These are phyloP conservation scores for Irpex sp. DNA, from an alignment of 1,284 basidiomycete genomes.

Conservation along the genomic window DNA sequence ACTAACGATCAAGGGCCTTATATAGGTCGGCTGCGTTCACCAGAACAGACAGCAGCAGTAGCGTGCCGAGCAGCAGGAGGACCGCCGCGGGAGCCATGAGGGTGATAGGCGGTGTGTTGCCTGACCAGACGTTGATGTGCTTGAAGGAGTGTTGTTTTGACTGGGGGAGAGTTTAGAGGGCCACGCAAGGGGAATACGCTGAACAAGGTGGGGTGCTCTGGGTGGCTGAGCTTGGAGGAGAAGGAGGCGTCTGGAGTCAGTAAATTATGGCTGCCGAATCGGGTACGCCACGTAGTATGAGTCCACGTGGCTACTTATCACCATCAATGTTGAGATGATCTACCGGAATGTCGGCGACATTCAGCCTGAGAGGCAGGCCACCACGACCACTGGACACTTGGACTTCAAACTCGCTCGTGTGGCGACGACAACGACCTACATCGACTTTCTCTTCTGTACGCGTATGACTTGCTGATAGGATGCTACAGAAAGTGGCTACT, in stretches of 20 bases:
- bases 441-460: too few relatives aligned
- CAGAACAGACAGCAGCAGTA: conserved; percentile 41
- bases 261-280: not conserved
- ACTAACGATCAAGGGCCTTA: conserved; percentile 72
- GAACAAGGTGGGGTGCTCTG: not conserved
- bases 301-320: conserved; percentile 1
- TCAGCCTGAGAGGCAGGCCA: too few relatives aligned
- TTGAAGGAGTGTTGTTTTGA: not conserved
- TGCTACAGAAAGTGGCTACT: not conserved
- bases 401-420: too few relatives aligned
- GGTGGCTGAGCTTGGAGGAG: too few relatives aligned
- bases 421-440: too few relatives aligned
- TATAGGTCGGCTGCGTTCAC: conserved; percentile 69
- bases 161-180: not conserved
- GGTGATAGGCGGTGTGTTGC: conserved; percentile 7
- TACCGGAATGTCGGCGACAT: too few relatives aligned
- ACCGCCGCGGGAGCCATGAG: conserved; percentile 19
- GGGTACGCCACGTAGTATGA: conserved; percentile 1
- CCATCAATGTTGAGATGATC: not conserved
- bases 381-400: too few relatives aligned
- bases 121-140: not conserved
- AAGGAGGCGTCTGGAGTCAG: not conserved
- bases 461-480: not conserved
- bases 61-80: conserved; percentile 30
- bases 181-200: not conserved